phyloP scores from a whole-genome alignment of 2,329 filamentous ascomycete species.

The Polychaeton citri region DNA sequence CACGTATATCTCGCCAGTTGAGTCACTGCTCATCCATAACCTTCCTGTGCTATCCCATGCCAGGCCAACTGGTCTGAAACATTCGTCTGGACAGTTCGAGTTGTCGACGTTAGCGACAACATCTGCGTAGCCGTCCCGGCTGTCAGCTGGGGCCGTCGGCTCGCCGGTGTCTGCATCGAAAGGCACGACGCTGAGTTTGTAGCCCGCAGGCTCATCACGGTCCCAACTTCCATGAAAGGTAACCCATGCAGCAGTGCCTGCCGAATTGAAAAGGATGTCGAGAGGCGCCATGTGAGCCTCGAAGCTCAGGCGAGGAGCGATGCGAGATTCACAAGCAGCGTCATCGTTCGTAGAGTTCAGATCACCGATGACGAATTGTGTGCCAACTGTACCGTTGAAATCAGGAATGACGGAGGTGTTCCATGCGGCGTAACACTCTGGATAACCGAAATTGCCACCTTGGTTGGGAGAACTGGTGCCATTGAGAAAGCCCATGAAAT shows the following conservation, averaged over 20 bases:
- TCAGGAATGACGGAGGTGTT: constrained; percentile 37
- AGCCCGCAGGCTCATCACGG: constrained; percentile 34
- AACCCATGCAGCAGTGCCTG: constrained; percentile 47
- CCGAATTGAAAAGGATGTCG: constrained; percentile 53
- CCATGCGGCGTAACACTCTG: constrained; percentile 56
- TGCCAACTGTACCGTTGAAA: constrained; percentile 31
- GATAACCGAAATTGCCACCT: constrained; percentile 55
- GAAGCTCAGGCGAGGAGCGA: constrained; percentile 43
- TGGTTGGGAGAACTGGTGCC: constrained; percentile 29
- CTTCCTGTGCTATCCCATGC: constrained; percentile 37
- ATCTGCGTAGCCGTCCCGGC: constrained; percentile 34
- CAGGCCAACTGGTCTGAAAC: constrained; percentile 52
- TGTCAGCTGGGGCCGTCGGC: constrained; percentile 30
- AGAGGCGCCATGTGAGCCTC: constrained; percentile 57
- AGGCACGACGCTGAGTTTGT: constrained; percentile 35
- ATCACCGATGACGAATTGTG: constrained; percentile 36
- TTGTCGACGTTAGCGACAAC: constrained; percentile 45
- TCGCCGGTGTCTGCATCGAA: constrained; percentile 30
- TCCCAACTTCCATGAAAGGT: constrained; percentile 61
- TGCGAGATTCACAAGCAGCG: constrained; percentile 26
- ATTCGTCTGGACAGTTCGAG: constrained; percentile 39
- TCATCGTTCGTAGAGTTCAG: constrained; percentile 36
- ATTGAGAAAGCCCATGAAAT: constrained; percentile 53
- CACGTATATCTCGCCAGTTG: constrained; percentile 53
- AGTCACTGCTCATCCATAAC: constrained; percentile 50